Percentiles rank a stretch among this genome's conserved stretches.
These are phyloP conservation scores for Avena insularis DNA, from an alignment of 176 grass and related monocot genomes.

Conservation along the genomic window DNA sequence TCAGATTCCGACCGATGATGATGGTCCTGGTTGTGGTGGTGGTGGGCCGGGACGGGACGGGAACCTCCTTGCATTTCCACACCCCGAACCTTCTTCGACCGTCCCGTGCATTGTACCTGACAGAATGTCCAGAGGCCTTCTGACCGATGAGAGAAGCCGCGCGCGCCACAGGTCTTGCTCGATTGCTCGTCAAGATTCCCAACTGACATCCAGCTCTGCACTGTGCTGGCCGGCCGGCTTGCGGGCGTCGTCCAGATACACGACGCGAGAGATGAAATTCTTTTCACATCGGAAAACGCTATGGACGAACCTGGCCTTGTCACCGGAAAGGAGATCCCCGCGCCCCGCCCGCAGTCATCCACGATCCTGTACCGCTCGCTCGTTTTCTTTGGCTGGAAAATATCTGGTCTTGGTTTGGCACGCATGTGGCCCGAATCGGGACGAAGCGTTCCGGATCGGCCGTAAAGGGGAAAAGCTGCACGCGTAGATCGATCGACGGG, in stretches of 20 bases:
- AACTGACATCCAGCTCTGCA: too few species aligned
- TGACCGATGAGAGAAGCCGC: not conserved
- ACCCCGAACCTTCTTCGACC: not conserved
- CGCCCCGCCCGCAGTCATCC: not conserved
- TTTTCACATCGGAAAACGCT: constrained; percentile 13
- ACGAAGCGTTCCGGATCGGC: constrained; percentile 9
- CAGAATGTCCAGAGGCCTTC: not conserved
- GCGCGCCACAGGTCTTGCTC: not conserved
- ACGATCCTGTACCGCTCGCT: not conserved
- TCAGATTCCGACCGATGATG: constrained; percentile 1
- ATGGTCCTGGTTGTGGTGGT: not conserved
- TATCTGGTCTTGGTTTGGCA: not conserved
- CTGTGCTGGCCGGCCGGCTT: too few species aligned
- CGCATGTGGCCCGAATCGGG: not conserved
- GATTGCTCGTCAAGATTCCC: not conserved
- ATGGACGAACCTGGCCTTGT: not conserved
- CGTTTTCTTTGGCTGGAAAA: not conserved
- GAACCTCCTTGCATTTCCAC: not conserved
- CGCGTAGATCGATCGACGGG: not conserved
- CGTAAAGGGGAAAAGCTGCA: not conserved
- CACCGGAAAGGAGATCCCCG: not conserved
- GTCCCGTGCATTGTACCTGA: not conserved
- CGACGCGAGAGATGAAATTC: not conserved
- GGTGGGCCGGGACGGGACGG: not conserved
- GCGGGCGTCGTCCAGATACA: too few species aligned